Percentiles rank a stretch among this genome's conserved stretches.
These are phyloP conservation scores for Cucumis melo DNA, from an alignment of 306 rosid species.

Conservation along the genomic window DNA sequence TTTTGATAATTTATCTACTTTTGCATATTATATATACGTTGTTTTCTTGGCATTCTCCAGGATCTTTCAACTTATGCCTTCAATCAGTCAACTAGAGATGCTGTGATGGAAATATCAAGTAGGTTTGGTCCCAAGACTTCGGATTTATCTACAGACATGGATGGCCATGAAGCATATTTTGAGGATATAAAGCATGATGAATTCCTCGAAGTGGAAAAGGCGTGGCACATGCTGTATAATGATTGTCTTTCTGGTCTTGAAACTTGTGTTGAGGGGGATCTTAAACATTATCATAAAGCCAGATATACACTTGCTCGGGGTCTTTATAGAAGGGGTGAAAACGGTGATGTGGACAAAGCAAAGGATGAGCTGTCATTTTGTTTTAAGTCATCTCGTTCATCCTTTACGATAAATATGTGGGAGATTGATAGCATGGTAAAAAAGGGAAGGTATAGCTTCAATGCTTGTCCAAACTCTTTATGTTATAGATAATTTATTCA, in stretches of 20 bases:
- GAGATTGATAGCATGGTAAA: slow-evolving; percentile 91
- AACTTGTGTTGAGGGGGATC: slow-evolving; percentile 94
- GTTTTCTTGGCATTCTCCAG: slow-evolving; percentile 33
- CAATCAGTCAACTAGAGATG: slow-evolving; percentile 41
- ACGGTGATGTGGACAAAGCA: slow-evolving; percentile 67
- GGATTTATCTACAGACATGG: slow-evolving; percentile 19
- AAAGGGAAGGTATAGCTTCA: slow-evolving; percentile 66
- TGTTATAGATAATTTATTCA: neutral
- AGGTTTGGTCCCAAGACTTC: slow-evolving; percentile 23
- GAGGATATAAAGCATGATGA: slow-evolving; percentile 41
- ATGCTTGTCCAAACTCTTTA: slow-evolving; percentile 4
- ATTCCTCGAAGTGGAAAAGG: slow-evolving; percentile 42
- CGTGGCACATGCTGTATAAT: slow-evolving; percentile 64
- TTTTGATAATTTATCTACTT: neutral
- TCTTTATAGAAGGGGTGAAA: slow-evolving; percentile 58
- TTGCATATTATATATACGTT: neutral
- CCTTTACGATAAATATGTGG: slow-evolving; percentile 98
- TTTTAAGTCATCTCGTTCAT: slow-evolving; percentile 92
- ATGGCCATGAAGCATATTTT: slow-evolving; percentile 22
- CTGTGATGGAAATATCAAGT: slow-evolving; percentile 35
- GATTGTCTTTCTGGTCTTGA: slow-evolving; percentile 90
- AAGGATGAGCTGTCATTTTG: slow-evolving; percentile 95
- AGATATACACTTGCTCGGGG: slow-evolving; percentile 95
- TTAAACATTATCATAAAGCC: slow-evolving; percentile 95
- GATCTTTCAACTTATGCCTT: slow-evolving; percentile 63